Percentiles rank a stretch among this genome's conserved stretches.
Conservation (phyloP, 345 rosid genomes). For the Psidium friedrichsthalianum region DNA sequence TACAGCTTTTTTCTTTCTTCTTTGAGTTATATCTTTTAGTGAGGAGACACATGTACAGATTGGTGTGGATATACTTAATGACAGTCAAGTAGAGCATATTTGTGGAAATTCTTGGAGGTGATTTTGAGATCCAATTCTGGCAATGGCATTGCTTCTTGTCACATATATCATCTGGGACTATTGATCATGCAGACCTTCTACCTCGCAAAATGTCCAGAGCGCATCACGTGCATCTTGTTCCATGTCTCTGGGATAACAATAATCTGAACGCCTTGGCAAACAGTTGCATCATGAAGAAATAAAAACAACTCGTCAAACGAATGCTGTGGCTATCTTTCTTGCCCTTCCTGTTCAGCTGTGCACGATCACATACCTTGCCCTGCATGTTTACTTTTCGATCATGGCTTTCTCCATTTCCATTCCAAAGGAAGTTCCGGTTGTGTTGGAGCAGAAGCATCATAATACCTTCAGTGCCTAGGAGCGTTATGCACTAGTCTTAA, state of each 20-base stretch:
- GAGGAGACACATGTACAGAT: not conserved
- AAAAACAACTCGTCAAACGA: not conserved
- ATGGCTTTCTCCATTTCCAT: not conserved
- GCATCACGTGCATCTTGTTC: not conserved
- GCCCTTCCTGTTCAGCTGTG: not conserved
- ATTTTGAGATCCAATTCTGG: not conserved
- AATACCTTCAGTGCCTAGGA: not conserved
- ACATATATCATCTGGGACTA: not conserved
- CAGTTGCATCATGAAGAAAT: not conserved
- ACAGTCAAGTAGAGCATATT: not conserved
- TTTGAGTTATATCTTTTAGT: not conserved
- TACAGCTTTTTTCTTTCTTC: not conserved
- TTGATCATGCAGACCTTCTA: not conserved
- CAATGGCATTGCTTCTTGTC: not conserved
- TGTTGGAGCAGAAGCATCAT: not conserved
- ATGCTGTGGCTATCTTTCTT: not conserved
- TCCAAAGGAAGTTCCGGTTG: not conserved
- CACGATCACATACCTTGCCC: not conserved
- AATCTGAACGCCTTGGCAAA: not conserved
- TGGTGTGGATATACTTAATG: not conserved
- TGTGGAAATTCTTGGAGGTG: not conserved
- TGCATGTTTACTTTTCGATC: not conserved
- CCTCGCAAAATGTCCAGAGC: not conserved
- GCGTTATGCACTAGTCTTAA: not conserved
- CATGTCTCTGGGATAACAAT: not conserved